Evolutionary conservation across 306 rosid species (phyloP).

Genomic region (Vachellia pachyceras): DNA sequence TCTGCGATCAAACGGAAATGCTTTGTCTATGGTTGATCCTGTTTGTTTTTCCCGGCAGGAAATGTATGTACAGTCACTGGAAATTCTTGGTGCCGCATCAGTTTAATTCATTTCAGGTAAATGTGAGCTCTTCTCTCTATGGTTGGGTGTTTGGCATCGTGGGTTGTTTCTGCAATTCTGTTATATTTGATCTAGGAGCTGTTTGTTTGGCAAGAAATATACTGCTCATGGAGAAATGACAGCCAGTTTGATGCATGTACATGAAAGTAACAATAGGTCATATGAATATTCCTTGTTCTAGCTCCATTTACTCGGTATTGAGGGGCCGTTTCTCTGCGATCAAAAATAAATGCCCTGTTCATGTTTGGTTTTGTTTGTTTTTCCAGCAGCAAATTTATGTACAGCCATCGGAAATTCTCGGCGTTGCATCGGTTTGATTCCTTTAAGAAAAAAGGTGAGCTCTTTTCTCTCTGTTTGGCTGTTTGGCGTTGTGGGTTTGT

Average conservation of each 20-base stretch:
- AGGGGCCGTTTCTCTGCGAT: conserved; percentile 36
- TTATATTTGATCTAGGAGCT: conserved; percentile 30
- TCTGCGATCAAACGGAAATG: conserved; percentile 36
- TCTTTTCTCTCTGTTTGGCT: conserved; percentile 12
- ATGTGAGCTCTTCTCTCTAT: conserved; percentile 17
- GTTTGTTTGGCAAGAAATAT: conserved; percentile 25
- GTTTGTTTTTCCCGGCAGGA: conserved; percentile 34
- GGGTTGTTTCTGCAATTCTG: conserved; percentile 17
- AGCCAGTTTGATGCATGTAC: neutral
- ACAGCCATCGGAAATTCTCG: conserved; percentile 24
- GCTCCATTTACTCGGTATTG: neutral
- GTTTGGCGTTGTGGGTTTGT: conserved; percentile 10
- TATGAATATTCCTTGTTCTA: neutral
- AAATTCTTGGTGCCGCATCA: conserved; percentile 36
- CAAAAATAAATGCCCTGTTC: conserved; percentile 21
- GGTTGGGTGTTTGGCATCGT: conserved; percentile 16
- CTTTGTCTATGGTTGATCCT: conserved; percentile 12
- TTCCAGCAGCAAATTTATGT: conserved; percentile 35
- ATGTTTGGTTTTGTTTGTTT: conserved; percentile 16
- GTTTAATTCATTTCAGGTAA: conserved; percentile 51
- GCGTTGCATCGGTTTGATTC: conserved; percentile 40
- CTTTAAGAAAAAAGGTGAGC: conserved; percentile 44
- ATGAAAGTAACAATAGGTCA: neutral
- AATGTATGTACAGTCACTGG: conserved; percentile 18
- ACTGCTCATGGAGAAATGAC: conserved; percentile 15